phyloP scores from a whole-genome alignment of 2,329 filamentous ascomycete species.

The Colletotrichum sp. region DNA sequence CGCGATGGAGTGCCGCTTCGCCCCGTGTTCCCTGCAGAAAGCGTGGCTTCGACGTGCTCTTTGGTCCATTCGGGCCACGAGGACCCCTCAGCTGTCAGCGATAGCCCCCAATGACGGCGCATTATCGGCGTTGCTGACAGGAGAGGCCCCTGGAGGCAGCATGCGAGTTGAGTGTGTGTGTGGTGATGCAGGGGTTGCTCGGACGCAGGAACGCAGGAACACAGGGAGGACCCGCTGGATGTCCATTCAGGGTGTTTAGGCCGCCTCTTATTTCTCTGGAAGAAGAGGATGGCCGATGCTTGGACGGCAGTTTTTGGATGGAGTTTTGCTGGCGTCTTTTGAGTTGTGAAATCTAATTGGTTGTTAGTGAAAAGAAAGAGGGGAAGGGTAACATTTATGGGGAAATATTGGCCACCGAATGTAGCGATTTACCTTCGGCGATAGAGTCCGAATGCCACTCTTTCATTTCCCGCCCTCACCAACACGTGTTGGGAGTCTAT shows the following conservation, averaged over 20 bases:
- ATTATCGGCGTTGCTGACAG: slow-evolving; percentile 2
- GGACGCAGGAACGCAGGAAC: not conserved
- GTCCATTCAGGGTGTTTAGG: slow-evolving; percentile 9
- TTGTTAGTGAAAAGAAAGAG: not conserved
- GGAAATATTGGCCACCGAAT: not conserved
- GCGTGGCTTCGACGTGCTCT: not conserved
- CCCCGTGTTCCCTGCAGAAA: not conserved
- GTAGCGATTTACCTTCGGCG: not conserved
- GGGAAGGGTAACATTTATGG: not conserved
- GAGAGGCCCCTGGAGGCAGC: not conserved
- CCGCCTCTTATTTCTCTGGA: slow-evolving; percentile 3
- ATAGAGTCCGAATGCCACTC: not conserved
- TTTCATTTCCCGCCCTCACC: not conserved
- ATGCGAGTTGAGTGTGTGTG: not conserved
- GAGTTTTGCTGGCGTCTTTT: not conserved
- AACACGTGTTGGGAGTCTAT: not conserved
- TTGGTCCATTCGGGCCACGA: not conserved
- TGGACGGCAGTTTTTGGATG: not conserved
- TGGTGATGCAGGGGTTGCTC: not conserved
- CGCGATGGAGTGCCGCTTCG: not conserved
- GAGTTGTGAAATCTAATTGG: not conserved
- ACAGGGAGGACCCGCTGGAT: not conserved
- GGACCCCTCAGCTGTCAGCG: not conserved
- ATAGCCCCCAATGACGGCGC: not conserved
- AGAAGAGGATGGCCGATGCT: not conserved